Base-by-base conservation (phyloP, 1,284 basidiomycete species). In the Sphaerobolus stellatus region DNA sequence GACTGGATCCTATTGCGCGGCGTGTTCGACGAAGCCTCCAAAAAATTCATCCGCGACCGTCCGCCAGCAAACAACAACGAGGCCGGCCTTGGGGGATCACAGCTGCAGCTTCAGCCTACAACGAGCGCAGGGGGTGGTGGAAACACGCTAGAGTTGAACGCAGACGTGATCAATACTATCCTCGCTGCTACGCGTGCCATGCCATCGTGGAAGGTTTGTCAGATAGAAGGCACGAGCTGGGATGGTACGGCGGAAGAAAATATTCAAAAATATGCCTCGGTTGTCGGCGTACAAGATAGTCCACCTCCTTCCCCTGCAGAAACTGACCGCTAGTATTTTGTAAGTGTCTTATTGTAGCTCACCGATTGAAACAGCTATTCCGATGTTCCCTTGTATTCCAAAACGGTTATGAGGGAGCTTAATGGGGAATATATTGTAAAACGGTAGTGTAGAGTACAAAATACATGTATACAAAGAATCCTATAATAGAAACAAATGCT, bases 171-270 rank as follows among this genome's bases (percentile, higher is more conserved):
- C 48, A 48, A 52, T 45, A 60, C 64, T 22, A 68, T 69, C 34
- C 60, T 68, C 24, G 58, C 59, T 1, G 68, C 68, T 38, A 68
- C 65, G 41, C 51, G 52, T 8, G 59, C 60, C 24, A 59, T 61
- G 62, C 64, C 66, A 8, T 65, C 66, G 38, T 69, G 67, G 68
- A 68, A 65, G 52, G 64, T 66, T 11, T 69, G 65, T 49, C 52
- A 62, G 56, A 56, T 66, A 30, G 68, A 69, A 55, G 62, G 61
- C 40, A 67, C 61, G 24, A 62, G 58, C 58, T 68, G 68, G 67
- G 51, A 29, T 51, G 66, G 68, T 25, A 68, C 67, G 34, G 60
- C 66, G 13, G 61, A 69, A 57, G 63, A 71, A 54, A 69, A 68
- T 50, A 68, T 61, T 22, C 50, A 60, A 57, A 68, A 64, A 56